A percentile compares a stretch with the other conserved stretches of the same genome.
phyloP scores from a whole-genome alignment of 75 land plant species.

The Larix kaempferi region DNA sequence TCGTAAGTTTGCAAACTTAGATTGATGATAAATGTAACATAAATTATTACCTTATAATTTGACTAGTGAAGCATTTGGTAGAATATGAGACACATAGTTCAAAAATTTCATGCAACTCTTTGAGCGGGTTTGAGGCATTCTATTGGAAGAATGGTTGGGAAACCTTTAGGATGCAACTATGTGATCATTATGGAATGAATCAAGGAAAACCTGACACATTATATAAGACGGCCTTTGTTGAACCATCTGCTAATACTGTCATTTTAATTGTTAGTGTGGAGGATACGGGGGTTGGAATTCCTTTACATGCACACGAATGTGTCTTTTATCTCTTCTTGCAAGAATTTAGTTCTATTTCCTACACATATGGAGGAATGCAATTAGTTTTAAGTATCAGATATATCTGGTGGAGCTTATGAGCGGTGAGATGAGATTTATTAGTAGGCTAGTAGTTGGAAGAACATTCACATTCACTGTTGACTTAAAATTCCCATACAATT shows the following conservation, averaged over 20 bases:
- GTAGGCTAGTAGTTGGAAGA: constrained; percentile 39
- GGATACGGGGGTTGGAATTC: constrained; percentile 75
- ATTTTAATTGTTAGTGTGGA: constrained; percentile 27
- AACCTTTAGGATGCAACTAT: constrained; percentile 24
- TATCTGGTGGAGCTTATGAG: constrained; percentile 59
- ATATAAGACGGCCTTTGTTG: neutral
- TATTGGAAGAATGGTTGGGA: constrained; percentile 24
- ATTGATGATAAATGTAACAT: too few relatives aligned
- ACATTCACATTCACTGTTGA: constrained; percentile 48
- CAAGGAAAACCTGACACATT: neutral
- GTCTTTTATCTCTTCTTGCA: constrained; percentile 67
- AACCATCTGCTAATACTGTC: constrained; percentile 31
- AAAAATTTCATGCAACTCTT: too few relatives aligned
- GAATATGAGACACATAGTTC: neutral
- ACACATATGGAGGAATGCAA: constrained; percentile 62
- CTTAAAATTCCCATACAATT: constrained; percentile 10
- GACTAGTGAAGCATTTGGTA: too few relatives aligned
- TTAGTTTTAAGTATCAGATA: constrained; percentile 61
- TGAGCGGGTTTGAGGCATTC: too few relatives aligned
- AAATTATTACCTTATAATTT: too few relatives aligned
- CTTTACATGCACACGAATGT: constrained; percentile 47
- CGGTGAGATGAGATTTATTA: constrained; percentile 51
- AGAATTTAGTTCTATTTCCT: constrained; percentile 63
- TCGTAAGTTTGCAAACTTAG: too few relatives aligned
- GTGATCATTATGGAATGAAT: constrained; percentile 9